Evolutionary conservation across 306 rosid genomes (phyloP), one percentile per base, ranked within the genome.

Genomic region (Cyclanthera cordifolia): DNA sequence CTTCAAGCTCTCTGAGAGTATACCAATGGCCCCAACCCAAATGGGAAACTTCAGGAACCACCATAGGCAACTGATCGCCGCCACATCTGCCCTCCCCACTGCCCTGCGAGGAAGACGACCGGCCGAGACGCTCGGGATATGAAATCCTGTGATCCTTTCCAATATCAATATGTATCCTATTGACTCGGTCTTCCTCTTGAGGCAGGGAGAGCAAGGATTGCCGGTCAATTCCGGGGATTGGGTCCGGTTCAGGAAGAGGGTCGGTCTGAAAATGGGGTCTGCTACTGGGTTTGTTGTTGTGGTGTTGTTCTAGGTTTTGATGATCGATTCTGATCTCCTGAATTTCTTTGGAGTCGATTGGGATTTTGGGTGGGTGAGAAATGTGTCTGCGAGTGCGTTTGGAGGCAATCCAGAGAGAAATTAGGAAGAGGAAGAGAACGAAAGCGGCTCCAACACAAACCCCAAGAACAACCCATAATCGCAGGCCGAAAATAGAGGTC

Each of bases 21-120:
- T 87, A 90, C 96, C 96, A 90, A 56, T 82, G 96, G 0, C 96
- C 96, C 96, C 96, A 90, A 45, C 96, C 96, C 80, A 90, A 79
- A 72, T 90, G 96, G n/a, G 96, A 90, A 76, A 90, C 96, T 69
- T 84, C 85, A n/a, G 96, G 96, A 50, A 82, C 87, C 71, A 75
- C 88, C 11, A 79, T 75, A 24, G 85, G 72, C 45, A 72, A 79
- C 76, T 83, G 94, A 76, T 80, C 95, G 53, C 53, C 58, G 8
- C 76, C 69, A 10, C 48, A 57, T 47, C 87, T 80, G 57, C 52
- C 83, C 39, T 85, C 90, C 67, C 83, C 89, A 52, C 78, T 79
- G 6, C 87, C 73, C 63, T 79, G 85, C 0, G 96, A 85, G 30
- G 80, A 76, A 69, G 76, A 57, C 2, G 90, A 83, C 71, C 87